Percentiles rank a stretch among this genome's conserved stretches.
Conservation (phyloP, 2,329 filamentous ascomycete species). For the Phialophora expanda region DNA sequence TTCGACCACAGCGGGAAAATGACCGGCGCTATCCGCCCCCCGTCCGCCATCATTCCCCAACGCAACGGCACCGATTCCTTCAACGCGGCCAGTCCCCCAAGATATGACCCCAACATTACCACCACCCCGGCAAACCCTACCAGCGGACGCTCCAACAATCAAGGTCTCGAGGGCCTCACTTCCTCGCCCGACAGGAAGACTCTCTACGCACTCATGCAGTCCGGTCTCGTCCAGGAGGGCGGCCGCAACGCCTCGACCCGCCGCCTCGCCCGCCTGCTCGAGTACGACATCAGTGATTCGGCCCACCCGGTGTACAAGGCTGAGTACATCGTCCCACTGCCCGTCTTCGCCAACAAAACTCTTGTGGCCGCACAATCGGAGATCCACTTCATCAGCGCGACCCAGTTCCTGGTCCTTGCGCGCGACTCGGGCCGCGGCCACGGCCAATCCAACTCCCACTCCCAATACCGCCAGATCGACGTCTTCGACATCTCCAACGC, state of each 20-base stretch:
- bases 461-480: slow-evolving; percentile 71
- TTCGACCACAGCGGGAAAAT: slow-evolving; percentile 65
- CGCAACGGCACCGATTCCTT: slow-evolving; percentile 68
- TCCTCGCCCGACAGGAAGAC: slow-evolving; percentile 66
- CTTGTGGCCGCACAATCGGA: slow-evolving; percentile 70
- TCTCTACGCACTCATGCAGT: slow-evolving; percentile 70
- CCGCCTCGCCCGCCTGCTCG: slow-evolving; percentile 65
- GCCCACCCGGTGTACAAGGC: slow-evolving; percentile 55
- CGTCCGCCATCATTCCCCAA: slow-evolving; percentile 66
- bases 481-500: slow-evolving; percentile 67
- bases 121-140: slow-evolving; percentile 63
- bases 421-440: slow-evolving; percentile 67
- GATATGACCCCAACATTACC: slow-evolving; percentile 58
- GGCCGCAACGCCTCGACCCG: slow-evolving; percentile 61
- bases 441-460: slow-evolving; percentile 59
- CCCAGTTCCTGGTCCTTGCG: slow-evolving; percentile 70
- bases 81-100: slow-evolving; percentile 66
- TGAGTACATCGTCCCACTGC: slow-evolving; percentile 71
- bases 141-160: slow-evolving; percentile 72
- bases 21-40: slow-evolving; percentile 67
- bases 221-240: slow-evolving; percentile 67
- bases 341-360: slow-evolving; percentile 61
- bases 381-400: slow-evolving; percentile 66
- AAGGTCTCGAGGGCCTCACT: slow-evolving; percentile 74
- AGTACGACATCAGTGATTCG: slow-evolving; percentile 63